Evolutionary conservation across 768 basidiomycete genomes (phyloP).

Genomic region (Pleurotus platypus): DNA sequence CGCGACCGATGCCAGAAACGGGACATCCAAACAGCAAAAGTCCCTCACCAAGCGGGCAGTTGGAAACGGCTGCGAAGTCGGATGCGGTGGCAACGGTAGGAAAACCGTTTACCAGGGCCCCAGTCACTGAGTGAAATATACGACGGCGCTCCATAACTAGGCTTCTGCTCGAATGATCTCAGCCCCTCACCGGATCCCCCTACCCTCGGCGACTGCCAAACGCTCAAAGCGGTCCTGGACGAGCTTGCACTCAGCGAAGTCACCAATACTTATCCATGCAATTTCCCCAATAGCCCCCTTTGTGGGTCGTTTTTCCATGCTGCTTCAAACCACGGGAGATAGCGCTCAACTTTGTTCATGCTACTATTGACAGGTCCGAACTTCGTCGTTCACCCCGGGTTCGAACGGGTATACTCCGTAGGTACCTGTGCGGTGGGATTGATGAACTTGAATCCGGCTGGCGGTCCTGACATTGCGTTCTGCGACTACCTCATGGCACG

Average conservation of each 20-base stretch:
- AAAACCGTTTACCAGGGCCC: too few relatives aligned
- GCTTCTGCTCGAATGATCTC: slow-evolving; percentile 7
- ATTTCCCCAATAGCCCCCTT: neutral
- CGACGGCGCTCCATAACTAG: neutral
- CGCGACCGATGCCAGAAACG: neutral
- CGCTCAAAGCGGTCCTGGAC: neutral
- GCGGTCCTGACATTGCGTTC: neutral
- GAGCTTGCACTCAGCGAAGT: slow-evolving; percentile 8
- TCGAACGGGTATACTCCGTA: slow-evolving; percentile 4
- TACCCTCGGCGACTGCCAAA: slow-evolving; percentile 1
- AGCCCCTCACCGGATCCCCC: slow-evolving; percentile 5
- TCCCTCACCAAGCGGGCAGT: neutral
- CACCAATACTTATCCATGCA: slow-evolving; percentile 7
- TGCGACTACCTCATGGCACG: slow-evolving; percentile 11
- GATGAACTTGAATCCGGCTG: slow-evolving; percentile 4
- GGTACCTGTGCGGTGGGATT: slow-evolving; percentile 9
- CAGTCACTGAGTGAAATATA: too few relatives aligned
- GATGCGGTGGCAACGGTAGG: neutral
- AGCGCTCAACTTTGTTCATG: neutral
- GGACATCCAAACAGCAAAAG: neutral
- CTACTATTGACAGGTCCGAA: slow-evolving; percentile 7
- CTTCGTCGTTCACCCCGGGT: slow-evolving; percentile 6
- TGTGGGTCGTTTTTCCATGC: slow-evolving; percentile 1
- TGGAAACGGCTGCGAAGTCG: neutral
- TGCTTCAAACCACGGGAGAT: neutral